Evolutionary conservation across 345 rosid species (phyloP).

Genomic region (Rhodamnia rubescens): DNA sequence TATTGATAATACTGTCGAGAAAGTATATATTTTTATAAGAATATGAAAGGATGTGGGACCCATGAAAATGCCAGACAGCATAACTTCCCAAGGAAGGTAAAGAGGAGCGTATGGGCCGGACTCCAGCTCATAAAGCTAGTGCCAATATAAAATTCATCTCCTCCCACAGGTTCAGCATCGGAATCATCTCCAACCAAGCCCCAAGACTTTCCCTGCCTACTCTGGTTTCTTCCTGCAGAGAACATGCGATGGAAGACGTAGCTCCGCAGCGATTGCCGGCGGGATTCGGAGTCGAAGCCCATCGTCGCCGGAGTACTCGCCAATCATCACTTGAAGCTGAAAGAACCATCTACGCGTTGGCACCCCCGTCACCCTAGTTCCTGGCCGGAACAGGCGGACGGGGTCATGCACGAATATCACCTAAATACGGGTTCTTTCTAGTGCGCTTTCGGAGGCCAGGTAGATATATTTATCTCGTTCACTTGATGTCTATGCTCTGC

Average conservation of each 20-base stretch:
- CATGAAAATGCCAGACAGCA: neutral
- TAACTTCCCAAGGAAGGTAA: neutral
- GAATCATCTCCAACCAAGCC: neutral
- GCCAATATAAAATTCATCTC: neutral
- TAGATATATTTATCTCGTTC: neutral
- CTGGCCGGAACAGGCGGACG: fast-evolving
- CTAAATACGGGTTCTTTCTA: neutral
- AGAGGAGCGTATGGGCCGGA: neutral
- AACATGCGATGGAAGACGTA: neutral
- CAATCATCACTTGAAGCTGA: conserved; percentile 3
- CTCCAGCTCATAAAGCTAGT: neutral
- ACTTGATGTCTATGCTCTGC: neutral
- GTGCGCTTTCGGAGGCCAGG: fast-evolving
- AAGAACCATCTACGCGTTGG: neutral
- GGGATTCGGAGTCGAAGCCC: neutral
- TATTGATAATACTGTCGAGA: no score
- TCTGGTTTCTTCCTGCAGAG: neutral
- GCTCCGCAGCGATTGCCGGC: neutral
- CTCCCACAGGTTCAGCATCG: neutral
- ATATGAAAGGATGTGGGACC: neutral
- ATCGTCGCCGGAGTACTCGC: neutral
- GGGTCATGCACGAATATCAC: conserved; percentile 7
- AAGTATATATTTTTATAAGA: fast-evolving
- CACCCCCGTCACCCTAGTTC: fast-evolving
- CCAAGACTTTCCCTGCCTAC: neutral